Conservation (phyloP, 1,284 basidiomycete species). For the Mycena sp. region DNA sequence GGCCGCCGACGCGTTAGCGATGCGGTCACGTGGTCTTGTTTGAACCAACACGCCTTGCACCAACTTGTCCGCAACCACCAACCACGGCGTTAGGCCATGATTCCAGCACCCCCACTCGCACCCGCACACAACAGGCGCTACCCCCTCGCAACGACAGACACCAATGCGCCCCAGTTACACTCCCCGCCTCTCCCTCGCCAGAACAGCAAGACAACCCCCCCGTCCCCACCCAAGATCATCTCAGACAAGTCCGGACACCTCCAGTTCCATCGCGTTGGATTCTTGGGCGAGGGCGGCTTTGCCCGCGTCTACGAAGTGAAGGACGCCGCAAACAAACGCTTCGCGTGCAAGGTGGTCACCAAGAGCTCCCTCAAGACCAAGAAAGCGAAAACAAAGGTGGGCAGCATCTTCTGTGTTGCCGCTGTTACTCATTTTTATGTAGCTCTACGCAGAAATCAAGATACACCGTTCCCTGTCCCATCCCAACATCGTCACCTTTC, state of each 20-base stretch:
- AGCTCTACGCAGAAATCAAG: slow-evolving; percentile 98
- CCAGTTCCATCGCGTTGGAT: slow-evolving; percentile 77
- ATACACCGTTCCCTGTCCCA: slow-evolving; percentile 93
- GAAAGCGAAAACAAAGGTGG: slow-evolving; percentile 92
- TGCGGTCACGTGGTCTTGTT: slow-evolving; percentile 19
- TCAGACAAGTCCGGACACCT: slow-evolving; percentile 67
- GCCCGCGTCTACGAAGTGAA: slow-evolving; percentile 91
- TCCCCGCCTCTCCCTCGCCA: slow-evolving; percentile 78
- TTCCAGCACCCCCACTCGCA: slow-evolving; percentile 24
- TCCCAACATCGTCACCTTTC: slow-evolving; percentile 92
- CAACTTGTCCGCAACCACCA: slow-evolving; percentile 12
- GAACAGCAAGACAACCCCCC: slow-evolving; percentile 83
- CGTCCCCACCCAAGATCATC: slow-evolving; percentile 84
- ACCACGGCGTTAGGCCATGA: slow-evolving; percentile 31
- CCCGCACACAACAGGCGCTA: slow-evolving; percentile 28
- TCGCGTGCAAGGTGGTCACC: slow-evolving; percentile 91
- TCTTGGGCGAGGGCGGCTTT: slow-evolving; percentile 93
- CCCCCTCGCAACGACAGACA: slow-evolving; percentile 46
- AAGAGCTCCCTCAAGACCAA: slow-evolving; percentile 87
- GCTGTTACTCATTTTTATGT: slow-evolving; percentile 3
- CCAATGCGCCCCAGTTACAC: slow-evolving; percentile 39
- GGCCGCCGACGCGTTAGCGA: too few species aligned
- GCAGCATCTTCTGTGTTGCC: slow-evolving; percentile 23
- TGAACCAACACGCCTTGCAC: background rate
- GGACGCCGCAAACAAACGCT: slow-evolving; percentile 67